Base-by-base conservation (phyloP, 257 asterid genomes). In the Salvia rosmarinus region DNA sequence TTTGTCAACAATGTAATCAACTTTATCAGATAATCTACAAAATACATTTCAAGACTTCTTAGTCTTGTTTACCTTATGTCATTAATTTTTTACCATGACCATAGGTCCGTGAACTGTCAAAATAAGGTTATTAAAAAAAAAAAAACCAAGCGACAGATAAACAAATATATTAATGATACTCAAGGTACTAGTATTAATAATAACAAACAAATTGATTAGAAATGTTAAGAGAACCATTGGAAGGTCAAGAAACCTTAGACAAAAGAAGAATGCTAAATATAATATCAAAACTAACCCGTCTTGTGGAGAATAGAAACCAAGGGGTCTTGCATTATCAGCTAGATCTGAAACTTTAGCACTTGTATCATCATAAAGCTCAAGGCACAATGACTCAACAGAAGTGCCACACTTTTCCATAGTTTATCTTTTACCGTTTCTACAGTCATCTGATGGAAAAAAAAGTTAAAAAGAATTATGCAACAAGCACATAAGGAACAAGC, bases 401-500 rank as follows among this genome's bases (percentile, higher is more conserved):
- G 98, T 90, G 12, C 98, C 98, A 79, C 97, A 86, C 81, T 85
- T 93, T 75, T 90, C 98, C 98, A 90, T 74, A 90, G 62, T 87
- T 89, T 94, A 64, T 94, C 98, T 79, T 94, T 94, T 2, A 87
- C 88, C 67, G 96, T 89, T 82, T 89, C 97, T 58, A 94, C 84
- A 12, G 87, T 77, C 92, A 84, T 85, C 98, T 94, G 83, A 46
- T 39, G n/a, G n/a, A n/a, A n/a, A 28, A 80, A 70, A 80, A 47
- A 63, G 37, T 50, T 9, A 59, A 62, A 64, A 56, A 81, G 21
- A 49, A 16, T 25, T 47, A 56, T 19, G 12, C 61, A 66, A 42
- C 74, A 67, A 57, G 55, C 63, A 42, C 70, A 69, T 64, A 63
- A 14, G 57, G 42, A 47, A 71, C 52, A 52, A 40, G 77, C 34